Conservation (phyloP, 2,329 filamentous ascomycete species). For the Aspergillus nomiae region DNA sequence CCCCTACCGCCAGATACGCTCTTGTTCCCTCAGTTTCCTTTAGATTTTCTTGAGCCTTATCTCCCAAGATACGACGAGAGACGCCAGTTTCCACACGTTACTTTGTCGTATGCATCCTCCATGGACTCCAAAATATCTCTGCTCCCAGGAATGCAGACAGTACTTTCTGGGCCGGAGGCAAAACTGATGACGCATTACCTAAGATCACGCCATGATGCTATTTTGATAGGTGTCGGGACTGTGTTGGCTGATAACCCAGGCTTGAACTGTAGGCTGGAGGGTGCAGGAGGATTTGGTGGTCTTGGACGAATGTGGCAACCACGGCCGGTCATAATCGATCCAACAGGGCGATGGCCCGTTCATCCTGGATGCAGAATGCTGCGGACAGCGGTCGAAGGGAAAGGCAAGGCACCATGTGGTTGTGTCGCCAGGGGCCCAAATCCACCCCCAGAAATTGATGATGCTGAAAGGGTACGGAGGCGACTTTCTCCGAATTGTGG, state of each 20-base stretch:
- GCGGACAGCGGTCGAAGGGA: conserved; percentile 62
- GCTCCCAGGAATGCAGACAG: conserved; percentile 76
- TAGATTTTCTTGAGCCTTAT: conserved; percentile 54
- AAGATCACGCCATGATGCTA: conserved; percentile 78
- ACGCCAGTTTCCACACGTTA: conserved; percentile 59
- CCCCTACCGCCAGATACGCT: conserved; percentile 43
- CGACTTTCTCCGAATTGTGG: conserved; percentile 45
- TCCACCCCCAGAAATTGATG: conserved; percentile 49
- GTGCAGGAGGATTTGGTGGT: conserved; percentile 59
- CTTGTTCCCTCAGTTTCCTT: conserved; percentile 46
- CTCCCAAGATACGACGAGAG: conserved; percentile 44
- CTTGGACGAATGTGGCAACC: conserved; percentile 64
- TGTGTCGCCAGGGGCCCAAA: conserved; percentile 49
- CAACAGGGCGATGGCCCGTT: conserved; percentile 71
- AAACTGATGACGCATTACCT: conserved; percentile 95
- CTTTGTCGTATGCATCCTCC: conserved; percentile 87
- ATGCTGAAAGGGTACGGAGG: conserved; percentile 50
- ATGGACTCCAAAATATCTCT: conserved; percentile 80
- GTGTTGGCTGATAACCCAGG: conserved; percentile 82
- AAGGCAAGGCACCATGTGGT: conserved; percentile 76
- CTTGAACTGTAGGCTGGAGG: conserved; percentile 76
- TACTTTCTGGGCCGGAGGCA: conserved; percentile 77
- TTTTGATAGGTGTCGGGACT: conserved; percentile 82
- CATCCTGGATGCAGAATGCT: conserved; percentile 65
- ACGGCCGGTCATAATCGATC: conserved; percentile 80